Conservation (phyloP, 2,329 filamentous ascomycete genomes). For the Claviceps fusiformis region DNA sequence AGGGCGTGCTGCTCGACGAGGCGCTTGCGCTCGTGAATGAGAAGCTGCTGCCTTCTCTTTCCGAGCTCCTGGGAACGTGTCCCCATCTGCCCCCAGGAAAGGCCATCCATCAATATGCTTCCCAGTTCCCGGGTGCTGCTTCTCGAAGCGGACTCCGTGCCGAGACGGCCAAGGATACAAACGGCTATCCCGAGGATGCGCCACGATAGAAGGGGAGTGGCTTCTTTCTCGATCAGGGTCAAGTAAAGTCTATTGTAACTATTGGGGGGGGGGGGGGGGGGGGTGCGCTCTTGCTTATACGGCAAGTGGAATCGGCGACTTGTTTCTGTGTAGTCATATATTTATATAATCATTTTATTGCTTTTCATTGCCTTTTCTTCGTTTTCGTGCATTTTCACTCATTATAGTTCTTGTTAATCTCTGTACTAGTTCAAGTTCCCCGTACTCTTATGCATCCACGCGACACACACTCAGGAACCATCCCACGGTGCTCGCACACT, state of each 20-base stretch:
- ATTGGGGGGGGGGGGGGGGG: too few species aligned
- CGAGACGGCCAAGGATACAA: constrained; percentile 4
- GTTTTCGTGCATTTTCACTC: too few species aligned
- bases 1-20: constrained; percentile 1
- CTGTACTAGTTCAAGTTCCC: too few species aligned
- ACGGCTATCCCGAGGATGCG: constrained; percentile 3
- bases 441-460: too few species aligned
- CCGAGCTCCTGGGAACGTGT: background rate
- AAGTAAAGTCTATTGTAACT: too few species aligned
- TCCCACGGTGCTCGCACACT: too few species aligned
- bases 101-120: constrained; percentile 3
- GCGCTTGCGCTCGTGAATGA: background rate
- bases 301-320: too few species aligned
- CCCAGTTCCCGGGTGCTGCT: constrained; percentile 1
- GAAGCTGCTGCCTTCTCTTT: constrained; percentile 1
- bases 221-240: background rate
- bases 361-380: too few species aligned
- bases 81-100: constrained; percentile 5
- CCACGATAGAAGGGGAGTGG: background rate
- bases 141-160: background rate
- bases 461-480: too few species aligned
- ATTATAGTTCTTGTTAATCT: too few species aligned
- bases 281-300: too few species aligned
- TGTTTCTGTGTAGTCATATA: background rate
- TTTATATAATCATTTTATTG: too few species aligned